A percentile compares a stretch with the other conserved stretches of the same genome.
These are phyloP conservation scores for Xerocomus potaroensis DNA, from an alignment of 768 basidiomycete genomes.

Conservation along the genomic window DNA sequence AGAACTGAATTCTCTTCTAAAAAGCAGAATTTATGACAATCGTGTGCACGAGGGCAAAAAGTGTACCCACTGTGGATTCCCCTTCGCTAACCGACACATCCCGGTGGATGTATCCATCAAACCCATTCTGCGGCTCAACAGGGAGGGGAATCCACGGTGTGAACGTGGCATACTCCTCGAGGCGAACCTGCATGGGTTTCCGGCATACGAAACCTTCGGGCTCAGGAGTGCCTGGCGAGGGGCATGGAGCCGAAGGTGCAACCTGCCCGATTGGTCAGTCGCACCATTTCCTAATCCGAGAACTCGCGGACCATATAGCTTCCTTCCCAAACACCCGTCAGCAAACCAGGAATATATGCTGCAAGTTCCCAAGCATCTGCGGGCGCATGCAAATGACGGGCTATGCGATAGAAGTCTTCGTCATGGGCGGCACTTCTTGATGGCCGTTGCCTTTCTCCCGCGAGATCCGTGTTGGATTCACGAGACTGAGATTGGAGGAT, in stretches of 20 bases:
- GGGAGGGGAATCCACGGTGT: constrained; percentile 35
- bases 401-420: constrained; percentile 37
- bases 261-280: constrained; percentile 24
- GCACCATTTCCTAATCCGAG: constrained; percentile 13
- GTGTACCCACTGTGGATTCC: constrained; percentile 23
- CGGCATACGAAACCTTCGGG: constrained; percentile 38
- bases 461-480: constrained; percentile 31
- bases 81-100: constrained; percentile 18
- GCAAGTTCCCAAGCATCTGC: constrained; percentile 24
- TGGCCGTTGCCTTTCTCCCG: constrained; percentile 30
- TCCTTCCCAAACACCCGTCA: constrained; percentile 61
- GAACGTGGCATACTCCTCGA: constrained; percentile 44
- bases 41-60: constrained; percentile 8
- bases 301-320: constrained; percentile 46
- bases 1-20: constrained; percentile 23
- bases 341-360: constrained; percentile 39
- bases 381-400: constrained; percentile 12
- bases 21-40: constrained; percentile 19
- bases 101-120: constrained; percentile 23
- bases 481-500: constrained; percentile 23
- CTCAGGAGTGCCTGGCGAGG: constrained; percentile 8
- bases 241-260: constrained; percentile 22
- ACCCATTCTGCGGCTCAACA: constrained; percentile 15
- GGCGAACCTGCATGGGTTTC: constrained; percentile 47
- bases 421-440: constrained; percentile 32